Conservation (phyloP, 202 grass and related monocot species). For the Musa balbisiana region DNA sequence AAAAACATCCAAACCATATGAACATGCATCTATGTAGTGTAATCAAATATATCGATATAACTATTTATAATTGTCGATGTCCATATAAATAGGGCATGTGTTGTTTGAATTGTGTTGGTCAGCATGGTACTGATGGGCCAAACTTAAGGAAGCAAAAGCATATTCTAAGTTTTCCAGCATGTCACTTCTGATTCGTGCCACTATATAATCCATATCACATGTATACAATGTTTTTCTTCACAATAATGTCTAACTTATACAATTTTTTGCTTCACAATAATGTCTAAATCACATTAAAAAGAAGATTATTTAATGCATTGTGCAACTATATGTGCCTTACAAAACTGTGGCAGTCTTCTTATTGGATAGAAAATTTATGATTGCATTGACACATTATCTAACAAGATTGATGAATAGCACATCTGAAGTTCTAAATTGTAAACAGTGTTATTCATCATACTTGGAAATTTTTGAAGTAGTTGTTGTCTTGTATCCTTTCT, state of each 20-base stretch:
- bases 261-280: not conserved
- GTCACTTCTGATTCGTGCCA: not conserved
- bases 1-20: not conserved
- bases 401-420: too few species aligned
- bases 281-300: not conserved
- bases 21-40: not conserved
- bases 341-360: too few species aligned
- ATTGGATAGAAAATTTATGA: too few species aligned
- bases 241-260: not conserved
- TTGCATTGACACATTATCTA: too few species aligned
- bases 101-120: too few species aligned
- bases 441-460: not conserved
- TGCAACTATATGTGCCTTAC: not conserved
- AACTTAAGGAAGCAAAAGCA: not conserved
- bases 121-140: not conserved
- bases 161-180: not conserved
- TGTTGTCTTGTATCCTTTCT: not conserved
- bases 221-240: not conserved
- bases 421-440: not conserved
- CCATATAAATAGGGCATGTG: too few species aligned
- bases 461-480: not conserved
- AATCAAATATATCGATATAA: too few species aligned
- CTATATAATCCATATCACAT: not conserved
- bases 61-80: too few species aligned
- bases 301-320: not conserved